Base-by-base conservation (phyloP, 495 filamentous ascomycete genomes). In the Podospora anserina region DNA sequence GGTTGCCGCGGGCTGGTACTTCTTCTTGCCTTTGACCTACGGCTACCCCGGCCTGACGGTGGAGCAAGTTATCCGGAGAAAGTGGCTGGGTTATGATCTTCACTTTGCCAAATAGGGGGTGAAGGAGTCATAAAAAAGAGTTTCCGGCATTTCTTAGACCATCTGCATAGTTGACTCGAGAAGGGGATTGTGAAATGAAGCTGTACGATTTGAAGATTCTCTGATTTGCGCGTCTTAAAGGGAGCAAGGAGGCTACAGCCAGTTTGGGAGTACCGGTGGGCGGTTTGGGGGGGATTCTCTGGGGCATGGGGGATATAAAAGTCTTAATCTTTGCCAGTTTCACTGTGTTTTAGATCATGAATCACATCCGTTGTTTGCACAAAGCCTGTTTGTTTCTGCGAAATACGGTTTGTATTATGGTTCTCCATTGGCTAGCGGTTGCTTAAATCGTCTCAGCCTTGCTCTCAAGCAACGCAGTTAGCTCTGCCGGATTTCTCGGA, bases 81-180 rank as follows among this genome's bases (percentile, higher is more conserved):
- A 97, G 82, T 99, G 93, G 95, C 82, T 98, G 75, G 90, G 90
- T 60, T 99, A 99, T 78, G 95, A 99, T 80, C 85, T 99, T 78
- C 95, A 99, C 82, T 99, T 98, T 82, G 95, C 95, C 53, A 99
- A 99, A 87, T 99, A 91, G 81, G 61, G 5, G 27, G 5, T 6
- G 23, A 11, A 27, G 19, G 23, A n/a, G 18, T 58, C 18, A 19
- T 58, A 49, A 11, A 49, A 49, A 49, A 3, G 39, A 49, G 7
- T 49, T 11, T 49, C 9, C 7, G 9, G 9, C 39, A 13, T 49
- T 49, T 13, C 2, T 49, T 49, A 49, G 39, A 49, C 39, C 13
- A 49, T 49, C 9, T 18, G 13, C 15, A 49, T 49, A 49, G 39
- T 49, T 49, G 39, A 49, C 6, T 58, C 0, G 34, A 55, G 49